Percentiles rank a stretch among this genome's conserved stretches.
These are phyloP conservation scores for Acacia pycnantha DNA, from an alignment of 331 rosid species.

Conservation along the genomic window DNA sequence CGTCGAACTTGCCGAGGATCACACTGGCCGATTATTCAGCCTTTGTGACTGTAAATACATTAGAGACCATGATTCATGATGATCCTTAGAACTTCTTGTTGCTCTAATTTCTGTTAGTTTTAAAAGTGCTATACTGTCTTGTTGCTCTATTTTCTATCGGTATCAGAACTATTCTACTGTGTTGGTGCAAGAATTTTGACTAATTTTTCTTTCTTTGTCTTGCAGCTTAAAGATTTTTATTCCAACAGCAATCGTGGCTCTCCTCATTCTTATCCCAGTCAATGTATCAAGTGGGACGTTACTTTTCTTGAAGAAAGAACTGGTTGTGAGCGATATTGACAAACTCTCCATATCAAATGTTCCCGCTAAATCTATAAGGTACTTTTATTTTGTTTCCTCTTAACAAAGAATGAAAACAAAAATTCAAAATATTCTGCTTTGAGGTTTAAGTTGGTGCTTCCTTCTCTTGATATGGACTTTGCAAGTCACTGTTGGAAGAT, in stretches of 20 bases:
- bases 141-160: neutral
- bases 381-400: slow-evolving; percentile 3
- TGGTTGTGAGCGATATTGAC: slow-evolving; percentile 89
- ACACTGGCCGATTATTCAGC: neutral
- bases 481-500: neutral
- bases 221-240: slow-evolving; percentile 83
- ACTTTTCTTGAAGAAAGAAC: slow-evolving; percentile 70
- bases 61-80: neutral
- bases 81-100: neutral
- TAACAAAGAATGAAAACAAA: neutral
- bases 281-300: slow-evolving; percentile 87
- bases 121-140: neutral
- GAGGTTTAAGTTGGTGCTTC: slow-evolving; percentile 16
- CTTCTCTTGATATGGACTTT: slow-evolving; percentile 11
- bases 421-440: neutral
- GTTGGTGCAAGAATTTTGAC: neutral
- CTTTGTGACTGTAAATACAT: neutral
- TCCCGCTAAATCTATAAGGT: slow-evolving; percentile 75
- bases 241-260: slow-evolving; percentile 80
- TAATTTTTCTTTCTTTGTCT: slow-evolving; percentile 3
- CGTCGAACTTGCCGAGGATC: neutral
- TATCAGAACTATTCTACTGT: slow-evolving; percentile 5
- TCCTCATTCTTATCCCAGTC: slow-evolving; percentile 86
- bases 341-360: slow-evolving; percentile 98
- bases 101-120: neutral